Evolutionary conservation across 805 yeast species (phyloP), one percentile per base, ranked within the genome.

Genomic region (Spathaspora boniae): DNA sequence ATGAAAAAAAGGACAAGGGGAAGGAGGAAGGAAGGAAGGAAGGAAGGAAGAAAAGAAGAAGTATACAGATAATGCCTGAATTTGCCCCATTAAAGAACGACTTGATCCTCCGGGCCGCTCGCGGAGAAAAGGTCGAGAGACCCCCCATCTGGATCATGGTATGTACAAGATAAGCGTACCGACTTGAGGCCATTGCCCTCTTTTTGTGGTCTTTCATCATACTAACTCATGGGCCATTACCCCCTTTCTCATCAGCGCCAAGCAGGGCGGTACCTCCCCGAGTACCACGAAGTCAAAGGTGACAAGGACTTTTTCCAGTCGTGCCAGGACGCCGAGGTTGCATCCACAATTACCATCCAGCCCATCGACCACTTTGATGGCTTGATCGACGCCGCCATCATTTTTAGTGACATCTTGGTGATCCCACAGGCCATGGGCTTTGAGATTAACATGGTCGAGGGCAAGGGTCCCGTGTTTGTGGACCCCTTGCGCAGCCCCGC

Each of bases 401-500:
- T 93, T 39, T 93, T 93, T 67, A 81, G 89, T 56, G 98, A 93
- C 58, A 93, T 93, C 48, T 70, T 93, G 40, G 98, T 93, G 25
- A 83, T 93, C 36, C 98, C 98, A 2, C 98, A 93, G 64, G 98
- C 97, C 9, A 82, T 93, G 88, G 98, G 98, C 9, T 86, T 89
- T 84, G 80, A 76, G 36, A 96, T 93, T 27, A 81, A 83, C 54
- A 91, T 93, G 95, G 67, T 86, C 28, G 98, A 93, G 40, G 93
- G 95, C 34, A 83, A 82, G 42, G 98, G 98, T 0, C 98, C 98
- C 4, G 82, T 82, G 36, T 93, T 93, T 60, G 88, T 87, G 2
- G 80, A 80, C 29, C 98, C 98, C 12, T 66, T 93, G 48, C 77
- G 97, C 55, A 65, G 64, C 3, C 86, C 85, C 4, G 73, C 67